phyloP scores from a whole-genome alignment of 495 filamentous ascomycete genomes.

The Penicillium flavigenum region DNA sequence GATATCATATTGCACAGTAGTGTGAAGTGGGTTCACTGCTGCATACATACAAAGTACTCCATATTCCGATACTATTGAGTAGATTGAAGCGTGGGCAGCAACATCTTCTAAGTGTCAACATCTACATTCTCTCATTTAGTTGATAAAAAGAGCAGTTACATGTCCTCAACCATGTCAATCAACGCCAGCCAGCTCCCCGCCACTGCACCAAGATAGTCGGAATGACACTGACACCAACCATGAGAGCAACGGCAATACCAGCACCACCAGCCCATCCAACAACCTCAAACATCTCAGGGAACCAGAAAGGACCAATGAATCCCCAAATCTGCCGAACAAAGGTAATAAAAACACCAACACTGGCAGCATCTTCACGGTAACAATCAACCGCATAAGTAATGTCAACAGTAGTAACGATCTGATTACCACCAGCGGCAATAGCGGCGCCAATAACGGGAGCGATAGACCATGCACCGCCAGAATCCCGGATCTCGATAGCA shows the following conservation, averaged over 20 bases:
- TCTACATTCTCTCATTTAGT: neutral
- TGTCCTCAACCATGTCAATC: neutral
- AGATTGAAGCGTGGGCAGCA: neutral
- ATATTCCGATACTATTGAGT: neutral
- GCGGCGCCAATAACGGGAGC: slow-evolving; percentile 52
- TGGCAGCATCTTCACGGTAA: slow-evolving; percentile 47
- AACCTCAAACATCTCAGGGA: slow-evolving; percentile 50
- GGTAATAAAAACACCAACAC: slow-evolving; percentile 57
- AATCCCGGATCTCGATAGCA: slow-evolving; percentile 44
- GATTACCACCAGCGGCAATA: slow-evolving; percentile 53
- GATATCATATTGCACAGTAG: neutral
- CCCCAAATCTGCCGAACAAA: slow-evolving; percentile 56
- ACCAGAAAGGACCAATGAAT: slow-evolving; percentile 61
- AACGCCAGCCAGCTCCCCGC: slow-evolving; percentile 30
- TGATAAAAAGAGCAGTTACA: neutral
- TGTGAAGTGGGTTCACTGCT: no score
- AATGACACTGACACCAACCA: slow-evolving; percentile 47
- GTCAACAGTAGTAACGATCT: slow-evolving; percentile 56
- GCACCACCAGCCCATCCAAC: slow-evolving; percentile 44
- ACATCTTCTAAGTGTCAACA: neutral
- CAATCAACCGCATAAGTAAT: slow-evolving; percentile 59
- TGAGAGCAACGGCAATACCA: slow-evolving; percentile 42
- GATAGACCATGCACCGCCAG: slow-evolving; percentile 46
- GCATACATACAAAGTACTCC: no score
- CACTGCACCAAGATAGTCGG: slow-evolving; percentile 45